Conservation (phyloP, 345 rosid species). For the Excoecaria agallocha region DNA sequence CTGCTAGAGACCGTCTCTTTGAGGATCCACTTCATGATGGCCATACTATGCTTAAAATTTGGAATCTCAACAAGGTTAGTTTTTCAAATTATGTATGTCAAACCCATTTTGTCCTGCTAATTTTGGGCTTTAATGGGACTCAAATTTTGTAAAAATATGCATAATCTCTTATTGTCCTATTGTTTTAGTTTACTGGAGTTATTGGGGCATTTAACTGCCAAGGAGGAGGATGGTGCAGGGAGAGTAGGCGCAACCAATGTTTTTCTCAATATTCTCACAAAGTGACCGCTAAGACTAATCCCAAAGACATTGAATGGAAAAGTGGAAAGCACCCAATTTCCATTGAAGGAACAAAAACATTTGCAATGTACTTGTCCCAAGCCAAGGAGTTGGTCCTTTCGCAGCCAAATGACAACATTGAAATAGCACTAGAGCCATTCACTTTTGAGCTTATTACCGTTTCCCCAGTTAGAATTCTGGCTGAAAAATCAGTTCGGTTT, state of each 20-base stretch:
- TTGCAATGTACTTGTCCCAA: constrained; percentile 68
- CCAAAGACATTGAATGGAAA: constrained; percentile 71
- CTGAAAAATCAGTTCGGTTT: constrained; percentile 45
- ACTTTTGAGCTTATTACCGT: constrained; percentile 77
- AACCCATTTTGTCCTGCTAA: neutral
- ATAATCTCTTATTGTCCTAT: neutral
- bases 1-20: constrained; percentile 83
- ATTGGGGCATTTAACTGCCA: constrained; percentile 94
- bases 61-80: constrained; percentile 92
- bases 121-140: neutral
- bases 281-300: constrained; percentile 53
- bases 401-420: constrained; percentile 43
- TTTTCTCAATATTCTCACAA: constrained; percentile 53
- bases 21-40: constrained; percentile 96
- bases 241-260: constrained; percentile 73
- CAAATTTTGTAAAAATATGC: no score
- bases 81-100: neutral
- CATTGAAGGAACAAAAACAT: constrained; percentile 50
- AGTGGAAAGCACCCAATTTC: constrained; percentile 70
- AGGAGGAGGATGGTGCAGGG: constrained; percentile 97
- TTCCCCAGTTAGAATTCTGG: constrained; percentile 51
- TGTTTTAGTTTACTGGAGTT: constrained; percentile 66
- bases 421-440: constrained; percentile 72
- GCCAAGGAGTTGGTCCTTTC: constrained; percentile 67
- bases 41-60: constrained; percentile 95